Evolutionary conservation across 208 protist species (phyloP), one percentile per base, ranked within the genome.

Genomic region (Trypanosoma theileri): DNA sequence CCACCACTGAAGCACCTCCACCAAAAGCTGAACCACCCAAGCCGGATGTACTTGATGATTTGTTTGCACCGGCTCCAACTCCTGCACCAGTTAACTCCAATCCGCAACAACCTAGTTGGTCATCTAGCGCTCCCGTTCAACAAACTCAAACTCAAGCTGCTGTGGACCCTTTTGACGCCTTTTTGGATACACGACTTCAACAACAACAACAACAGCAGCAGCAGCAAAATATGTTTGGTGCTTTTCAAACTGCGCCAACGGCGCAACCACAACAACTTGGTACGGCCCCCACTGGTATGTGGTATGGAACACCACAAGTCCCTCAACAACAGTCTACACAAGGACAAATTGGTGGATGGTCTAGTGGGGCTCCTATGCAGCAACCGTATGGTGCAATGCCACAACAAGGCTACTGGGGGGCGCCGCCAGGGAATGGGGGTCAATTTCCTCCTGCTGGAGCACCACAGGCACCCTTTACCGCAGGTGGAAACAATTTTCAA

Each of bases 31-130:
- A 68, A 56, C 66, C 73, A 41, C 74, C 77, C 16, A 75, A 80
- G 54, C 66, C 77, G 3, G 75, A 82, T 66, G 59, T 77, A 21
- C 71, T 94, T 16, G 88, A 94, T 59, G 88, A 94, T 54, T 79
- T 94, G 40, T 94, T 94, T 75, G 73, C 84, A 0, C 76, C 71
- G 3, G 44, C 67, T 26, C 9, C 56, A 41, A 13, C 28, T 44
- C 8, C 56, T 8, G 56, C 14, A 42, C 17, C 41, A 24, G 16
- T 11, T 35, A 67, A 10, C 21, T 46, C 26, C 17, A 35, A 21
- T 45, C 12, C 19, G 14, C 54, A 61, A 26, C 54, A 51, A 21
- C 42, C 64, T 24, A 17, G 42, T 24, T 69, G 64, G 52, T 19
- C 21, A n/a, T 41, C 19, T n/a, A 44, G 42, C 26, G 17, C 54